Evolutionary conservation across 768 basidiomycete species (phyloP), one percentile per base, ranked within the genome.

Genomic region (Mycena pura): DNA sequence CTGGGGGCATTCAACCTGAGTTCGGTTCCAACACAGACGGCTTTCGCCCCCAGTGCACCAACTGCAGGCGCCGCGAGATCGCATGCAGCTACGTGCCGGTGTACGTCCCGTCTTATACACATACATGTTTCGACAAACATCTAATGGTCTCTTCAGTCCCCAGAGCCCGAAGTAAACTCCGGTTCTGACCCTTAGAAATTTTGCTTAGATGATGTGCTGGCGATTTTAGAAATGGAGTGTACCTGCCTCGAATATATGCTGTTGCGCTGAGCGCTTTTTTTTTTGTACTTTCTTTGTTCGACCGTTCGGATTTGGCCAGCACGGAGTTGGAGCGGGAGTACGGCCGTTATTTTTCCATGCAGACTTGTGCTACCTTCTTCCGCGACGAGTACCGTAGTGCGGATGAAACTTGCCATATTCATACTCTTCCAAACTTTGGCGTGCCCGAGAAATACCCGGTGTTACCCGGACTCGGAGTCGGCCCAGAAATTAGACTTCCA

Each of bases 61-160:
- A 91, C 69, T 91, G 90, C 72, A 78, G 83, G 68, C 80, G 80
- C 57, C 82, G 90, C 32, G 79, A 80, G 22, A 80, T 79, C 62
- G 81, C 84, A 2, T 91, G 90, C 67, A 66, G 69, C 43, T 91
- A 91, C 70, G 69, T 78, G 21, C 86, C 90, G 59, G 90, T 91
- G 88, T 89, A 77, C 75, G 87, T 78, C 48, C 51, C 28, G 24
- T 25, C n/a, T 13, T 32, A 45, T 21, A 8, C 50, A 3, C 38
- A 28, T 10, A 2, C 17, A 29, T 56, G 21, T 29, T n/a, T 29
- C 45, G 40, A 44, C 27, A 41, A 5, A 31, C 34, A 9, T 36
- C 34, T 36, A 3, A 40, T 13, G 22, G 21, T 19, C 24, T 29
- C 13, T 24, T 47, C 32, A 60, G 58, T 14, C 11, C 25, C 13